Conservation (phyloP, 2,329 filamentous ascomycete species). For the Nannizzia gypsea region DNA sequence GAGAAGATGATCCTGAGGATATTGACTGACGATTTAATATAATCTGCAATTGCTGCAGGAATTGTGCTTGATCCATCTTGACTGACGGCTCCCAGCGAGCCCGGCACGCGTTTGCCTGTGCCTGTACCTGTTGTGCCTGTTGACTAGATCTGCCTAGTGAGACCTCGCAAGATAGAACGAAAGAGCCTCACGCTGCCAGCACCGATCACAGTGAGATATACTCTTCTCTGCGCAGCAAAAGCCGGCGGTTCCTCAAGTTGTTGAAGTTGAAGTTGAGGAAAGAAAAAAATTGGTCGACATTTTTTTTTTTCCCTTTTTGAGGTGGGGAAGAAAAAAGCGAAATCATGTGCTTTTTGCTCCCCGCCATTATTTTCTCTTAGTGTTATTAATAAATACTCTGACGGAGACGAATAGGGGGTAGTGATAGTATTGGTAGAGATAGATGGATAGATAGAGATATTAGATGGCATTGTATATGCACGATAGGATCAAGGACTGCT, state of each 20-base stretch:
- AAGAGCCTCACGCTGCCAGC: background rate
- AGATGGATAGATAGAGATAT: background rate
- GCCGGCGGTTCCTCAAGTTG: background rate
- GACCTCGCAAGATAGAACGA: background rate
- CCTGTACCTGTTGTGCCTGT: background rate
- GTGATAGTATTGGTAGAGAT: too few relatives aligned
- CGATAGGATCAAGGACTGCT: background rate
- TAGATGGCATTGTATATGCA: background rate
- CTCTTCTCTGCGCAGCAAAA: background rate
- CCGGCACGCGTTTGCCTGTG: background rate
- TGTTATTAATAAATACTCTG: background rate
- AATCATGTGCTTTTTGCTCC: conserved; percentile 1
- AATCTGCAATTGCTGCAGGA: conserved; percentile 76
- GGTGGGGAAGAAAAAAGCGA: conserved; percentile 6
- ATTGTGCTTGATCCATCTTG: conserved; percentile 68
- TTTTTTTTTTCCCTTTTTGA: conserved; percentile 1
- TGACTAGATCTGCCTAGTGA: background rate
- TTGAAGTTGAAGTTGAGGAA: conserved; percentile 6
- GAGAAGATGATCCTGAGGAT: background rate
- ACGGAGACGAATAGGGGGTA: background rate
- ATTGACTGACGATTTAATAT: conserved; percentile 66
- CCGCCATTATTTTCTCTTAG: background rate
- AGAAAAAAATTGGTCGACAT: conserved; percentile 5
- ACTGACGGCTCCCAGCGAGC: background rate
- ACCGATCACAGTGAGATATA: background rate